Percentiles rank a stretch among this genome's conserved stretches.
phyloP scores from a whole-genome alignment of 192 early-diverging fungal species.

The Coemansia sp. region DNA sequence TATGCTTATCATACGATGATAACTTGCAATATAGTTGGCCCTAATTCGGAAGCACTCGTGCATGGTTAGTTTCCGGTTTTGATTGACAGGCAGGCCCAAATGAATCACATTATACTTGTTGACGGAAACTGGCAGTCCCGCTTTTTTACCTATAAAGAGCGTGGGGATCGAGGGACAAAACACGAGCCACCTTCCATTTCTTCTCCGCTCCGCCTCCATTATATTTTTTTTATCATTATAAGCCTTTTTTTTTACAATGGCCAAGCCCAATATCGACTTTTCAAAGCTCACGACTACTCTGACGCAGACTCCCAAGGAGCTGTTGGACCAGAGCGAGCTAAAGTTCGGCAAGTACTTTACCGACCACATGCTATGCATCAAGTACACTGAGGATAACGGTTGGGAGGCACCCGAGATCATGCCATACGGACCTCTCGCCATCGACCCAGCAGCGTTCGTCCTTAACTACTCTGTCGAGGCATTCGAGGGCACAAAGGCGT shows the following conservation, averaged over 20 bases:
- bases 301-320: constrained; percentile 35
- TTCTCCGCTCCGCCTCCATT: constrained; percentile 2
- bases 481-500: constrained; percentile 94
- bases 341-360: constrained; percentile 90
- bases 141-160: neutral
- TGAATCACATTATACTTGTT: neutral
- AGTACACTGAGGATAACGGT: constrained; percentile 74
- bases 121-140: neutral
- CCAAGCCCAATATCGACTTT: constrained; percentile 41
- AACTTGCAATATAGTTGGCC: too few relatives aligned
- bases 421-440: constrained; percentile 78
- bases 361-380: constrained; percentile 93
- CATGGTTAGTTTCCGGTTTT: neutral
- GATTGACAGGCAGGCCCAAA: neutral
- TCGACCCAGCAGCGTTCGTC: constrained; percentile 88
- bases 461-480: constrained; percentile 95
- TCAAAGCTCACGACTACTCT: constrained; percentile 51
- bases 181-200: neutral
- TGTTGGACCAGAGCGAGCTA: constrained; percentile 50
- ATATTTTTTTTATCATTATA: neutral
- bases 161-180: neutral
- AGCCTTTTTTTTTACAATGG: constrained; percentile 17
- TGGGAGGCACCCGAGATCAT: constrained; percentile 87
- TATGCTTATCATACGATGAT: too few relatives aligned
- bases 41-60: neutral